Evolutionary conservation across 2,329 filamentous ascomycete genomes (phyloP), one percentile per base, ranked within the genome.

Genomic region (Penicillium sp.): DNA sequence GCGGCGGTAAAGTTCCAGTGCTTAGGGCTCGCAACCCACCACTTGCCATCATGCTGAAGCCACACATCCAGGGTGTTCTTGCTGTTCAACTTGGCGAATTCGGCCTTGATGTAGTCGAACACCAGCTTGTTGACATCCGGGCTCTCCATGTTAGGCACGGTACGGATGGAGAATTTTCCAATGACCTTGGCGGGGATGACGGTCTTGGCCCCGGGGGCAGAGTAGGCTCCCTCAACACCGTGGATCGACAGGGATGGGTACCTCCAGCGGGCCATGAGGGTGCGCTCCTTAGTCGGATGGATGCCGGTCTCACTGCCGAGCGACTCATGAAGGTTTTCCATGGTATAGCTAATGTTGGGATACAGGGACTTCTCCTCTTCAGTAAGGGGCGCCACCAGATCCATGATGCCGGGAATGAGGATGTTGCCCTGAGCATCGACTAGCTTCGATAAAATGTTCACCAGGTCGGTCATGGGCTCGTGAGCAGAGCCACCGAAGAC

Each of bases 1-100:
- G 93, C 93, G 24, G 92, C 92, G 27, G 84, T 82, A 75, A 97
- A 98, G 80, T 98, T 98, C 90, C 93, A 97, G 80, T 98, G 92
- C 76, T 95, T 93, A 27, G 93, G 92, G 67, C 87, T 91, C 41
- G 95, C 90, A 42, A 95, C 90, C 93, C 93, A 98, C 93, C 93
- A 98, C 76, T 96, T 96, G 61, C 93, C 93, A 52, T 84, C 86
- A 77, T 98, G 93, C 73, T 92, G 85, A 50, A 91, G 79, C 67
- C 79, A 84, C 46, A 90, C 84, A 63, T 88, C 88, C 66, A 95
- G 73, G 13, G 80, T 90, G 78, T 98, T 98, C 81, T 98, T 98
- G 73, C 87, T 93, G 58, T 83, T 82, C 29, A 97, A 80, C 74
- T 90, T 89, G 62, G 87, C 85, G 70, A 95, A 96, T 60, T 88